Evolutionary conservation across 208 protist species (phyloP).

Genomic region (Trypanosoma conorhini): DNA sequence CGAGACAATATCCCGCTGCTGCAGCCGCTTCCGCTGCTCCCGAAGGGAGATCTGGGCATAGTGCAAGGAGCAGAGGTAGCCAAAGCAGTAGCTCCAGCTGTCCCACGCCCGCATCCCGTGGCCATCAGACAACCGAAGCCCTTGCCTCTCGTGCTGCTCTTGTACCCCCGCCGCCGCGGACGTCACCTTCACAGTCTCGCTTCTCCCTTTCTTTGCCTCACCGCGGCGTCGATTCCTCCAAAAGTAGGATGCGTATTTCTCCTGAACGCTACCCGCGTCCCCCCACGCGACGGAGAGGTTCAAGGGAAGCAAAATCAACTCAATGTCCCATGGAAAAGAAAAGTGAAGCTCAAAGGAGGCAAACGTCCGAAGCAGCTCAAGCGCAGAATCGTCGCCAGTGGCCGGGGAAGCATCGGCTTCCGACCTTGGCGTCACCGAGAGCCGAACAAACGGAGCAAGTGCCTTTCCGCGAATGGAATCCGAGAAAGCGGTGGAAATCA

Average conservation of each 20-base stretch:
- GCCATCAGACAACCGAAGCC: background rate
- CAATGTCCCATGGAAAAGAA: constrained; percentile 52
- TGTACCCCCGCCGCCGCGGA: background rate
- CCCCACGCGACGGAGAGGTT: constrained; percentile 42
- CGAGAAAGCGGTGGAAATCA: constrained; percentile 51
- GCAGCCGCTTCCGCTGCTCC: constrained; percentile 63
- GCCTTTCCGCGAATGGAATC: constrained; percentile 59
- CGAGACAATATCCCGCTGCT: constrained; percentile 49
- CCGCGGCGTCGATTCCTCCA: constrained; percentile 59
- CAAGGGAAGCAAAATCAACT: constrained; percentile 54
- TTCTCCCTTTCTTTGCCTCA: constrained; percentile 5
- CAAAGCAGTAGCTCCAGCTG: constrained; percentile 83
- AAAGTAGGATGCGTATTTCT: constrained; percentile 60
- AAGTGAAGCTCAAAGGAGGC: constrained; percentile 73
- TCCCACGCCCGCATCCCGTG: constrained; percentile 31
- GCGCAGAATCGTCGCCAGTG: constrained; percentile 1
- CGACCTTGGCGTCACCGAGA: constrained; percentile 41
- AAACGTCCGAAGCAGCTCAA: constrained; percentile 67
- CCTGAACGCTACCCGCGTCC: constrained; percentile 20
- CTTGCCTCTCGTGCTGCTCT: background rate
- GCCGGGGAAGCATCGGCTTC: background rate
- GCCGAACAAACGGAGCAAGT: constrained; percentile 55
- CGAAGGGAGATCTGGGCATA: constrained; percentile 69
- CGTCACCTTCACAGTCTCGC: background rate
- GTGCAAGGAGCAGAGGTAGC: constrained; percentile 79